phyloP scores from a whole-genome alignment of 176 grass and related monocot genomes.

The Musa troglodytarum region DNA sequence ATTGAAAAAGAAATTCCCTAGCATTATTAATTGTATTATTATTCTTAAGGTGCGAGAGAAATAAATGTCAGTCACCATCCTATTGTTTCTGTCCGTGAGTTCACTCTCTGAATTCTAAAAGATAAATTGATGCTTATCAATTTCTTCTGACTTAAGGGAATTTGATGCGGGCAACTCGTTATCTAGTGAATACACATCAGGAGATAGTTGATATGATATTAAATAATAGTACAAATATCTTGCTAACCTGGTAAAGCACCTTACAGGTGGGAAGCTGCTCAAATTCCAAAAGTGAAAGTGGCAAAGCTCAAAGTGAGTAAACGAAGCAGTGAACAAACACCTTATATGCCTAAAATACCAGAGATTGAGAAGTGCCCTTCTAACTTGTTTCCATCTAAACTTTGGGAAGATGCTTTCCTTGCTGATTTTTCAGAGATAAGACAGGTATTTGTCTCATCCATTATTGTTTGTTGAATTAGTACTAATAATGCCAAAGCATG shows the following conservation, averaged over 20 bases:
- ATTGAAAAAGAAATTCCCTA: too few relatives aligned
- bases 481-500: not conserved
- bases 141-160: not conserved
- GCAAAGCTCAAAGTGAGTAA: conserved; percentile 48
- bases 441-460: conserved; percentile 24
- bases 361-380: conserved; percentile 46
- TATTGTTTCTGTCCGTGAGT: too few relatives aligned
- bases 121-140: not conserved
- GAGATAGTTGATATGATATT: not conserved
- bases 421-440: conserved; percentile 42
- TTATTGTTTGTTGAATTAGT: conserved; percentile 2
- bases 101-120: too few relatives aligned
- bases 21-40: too few relatives aligned
- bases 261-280: conserved; percentile 71
- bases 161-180: too few relatives aligned
- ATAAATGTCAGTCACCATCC: too few relatives aligned
- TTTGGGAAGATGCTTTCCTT: conserved; percentile 62
- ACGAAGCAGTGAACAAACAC: conserved; percentile 49
- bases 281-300: conserved; percentile 79
- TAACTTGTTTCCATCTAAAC: conserved; percentile 52
- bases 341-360: conserved; percentile 82
- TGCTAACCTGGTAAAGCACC: not conserved
- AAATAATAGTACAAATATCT: not conserved
- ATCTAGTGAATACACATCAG: not conserved
- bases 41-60: too few relatives aligned